Conservation (phyloP, 2,329 filamentous ascomycete species). For the Colletotrichum plurivorum region DNA sequence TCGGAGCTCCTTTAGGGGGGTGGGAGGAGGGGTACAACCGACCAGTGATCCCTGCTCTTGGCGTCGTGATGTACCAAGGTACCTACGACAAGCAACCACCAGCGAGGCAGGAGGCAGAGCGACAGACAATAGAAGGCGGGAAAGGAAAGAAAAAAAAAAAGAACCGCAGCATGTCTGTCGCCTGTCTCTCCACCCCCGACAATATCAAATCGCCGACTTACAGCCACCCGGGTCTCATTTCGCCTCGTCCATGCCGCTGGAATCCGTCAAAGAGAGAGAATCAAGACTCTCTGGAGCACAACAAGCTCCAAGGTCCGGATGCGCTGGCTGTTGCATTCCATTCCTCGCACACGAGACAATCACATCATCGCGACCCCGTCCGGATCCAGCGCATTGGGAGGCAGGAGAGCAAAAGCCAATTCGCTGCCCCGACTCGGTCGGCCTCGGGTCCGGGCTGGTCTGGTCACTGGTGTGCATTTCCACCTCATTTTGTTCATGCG, state of each 20-base stretch:
- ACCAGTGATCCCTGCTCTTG: slow-evolving; percentile 36
- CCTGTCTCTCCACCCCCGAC: slow-evolving; percentile 18
- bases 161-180: too few relatives aligned
- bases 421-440: slow-evolving; percentile 33
- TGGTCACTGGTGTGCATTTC: slow-evolving; percentile 29
- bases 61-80: slow-evolving; percentile 16
- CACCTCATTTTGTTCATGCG: slow-evolving; percentile 42
- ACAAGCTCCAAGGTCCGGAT: slow-evolving; percentile 13
- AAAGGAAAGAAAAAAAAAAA: not conserved
- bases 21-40: slow-evolving; percentile 27
- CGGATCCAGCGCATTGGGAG: slow-evolving; percentile 39
- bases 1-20: slow-evolving; percentile 34
- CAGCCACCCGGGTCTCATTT: slow-evolving; percentile 13
- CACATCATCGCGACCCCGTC: slow-evolving; percentile 36
- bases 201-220: slow-evolving; percentile 26
- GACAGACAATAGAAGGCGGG: not conserved
- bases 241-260: slow-evolving; percentile 15
- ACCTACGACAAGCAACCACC: slow-evolving; percentile 24
- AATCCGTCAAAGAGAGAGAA: slow-evolving; percentile 18
- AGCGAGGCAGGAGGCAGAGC: not conserved
- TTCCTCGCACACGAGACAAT: slow-evolving; percentile 39
- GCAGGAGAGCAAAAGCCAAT: slow-evolving; percentile 28
- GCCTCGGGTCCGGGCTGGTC: slow-evolving; percentile 33
- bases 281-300: not conserved
- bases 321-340: slow-evolving; percentile 28